Base-by-base conservation (phyloP, 1,139 yeast genomes). In the Yamadazyma triangularis region DNA sequence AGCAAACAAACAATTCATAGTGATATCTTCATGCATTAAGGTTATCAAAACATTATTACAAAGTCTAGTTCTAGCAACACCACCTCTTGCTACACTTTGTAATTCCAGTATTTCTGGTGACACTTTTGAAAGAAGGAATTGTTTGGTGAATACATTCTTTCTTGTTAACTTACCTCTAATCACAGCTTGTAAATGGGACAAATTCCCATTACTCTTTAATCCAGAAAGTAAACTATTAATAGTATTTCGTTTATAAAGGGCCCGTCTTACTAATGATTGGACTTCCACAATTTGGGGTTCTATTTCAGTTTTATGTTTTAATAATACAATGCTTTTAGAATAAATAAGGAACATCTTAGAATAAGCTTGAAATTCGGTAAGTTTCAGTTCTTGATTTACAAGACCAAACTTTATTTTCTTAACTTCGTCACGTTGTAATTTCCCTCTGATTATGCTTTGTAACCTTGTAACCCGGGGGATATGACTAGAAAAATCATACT, bases 61-160 rank as follows among this genome's bases (percentile, higher is more conserved):
- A 30, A 76, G 50, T 21, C 55, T 59, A 3, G 65, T 60, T 42
- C 86, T 60, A 1, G 66, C 42, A 3, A 68, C 44, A 1, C 71
- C 77, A 19, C 80, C 85, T 38, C 84, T 63, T 2, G 67, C 61
- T 35, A 72, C 60, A 24, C 76, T 60, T 46, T 79, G 86, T 2
- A 77, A 50, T 16, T 66, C 73, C 23, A 41, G 39, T 6, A 64
- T 34, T 1, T 38, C 25, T 1, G 30, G 28, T 18, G 36, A 33
- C 9, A 38, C 38, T 12, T 41, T 40, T 15, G 40, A 28, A 4
- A 62, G 39, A 0, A 34, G 36, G 8, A 42, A 33, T 13, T 53
- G 50, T 13, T 40, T 42, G n/a, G 34, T 24, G 25, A 45, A 39
- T 9, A 55, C 45, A 1, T 44, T 41, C 8, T 44, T 39, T 35